Conservation (phyloP, 176 grass and related monocot species). For the Tillandsia fasciculata region DNA sequence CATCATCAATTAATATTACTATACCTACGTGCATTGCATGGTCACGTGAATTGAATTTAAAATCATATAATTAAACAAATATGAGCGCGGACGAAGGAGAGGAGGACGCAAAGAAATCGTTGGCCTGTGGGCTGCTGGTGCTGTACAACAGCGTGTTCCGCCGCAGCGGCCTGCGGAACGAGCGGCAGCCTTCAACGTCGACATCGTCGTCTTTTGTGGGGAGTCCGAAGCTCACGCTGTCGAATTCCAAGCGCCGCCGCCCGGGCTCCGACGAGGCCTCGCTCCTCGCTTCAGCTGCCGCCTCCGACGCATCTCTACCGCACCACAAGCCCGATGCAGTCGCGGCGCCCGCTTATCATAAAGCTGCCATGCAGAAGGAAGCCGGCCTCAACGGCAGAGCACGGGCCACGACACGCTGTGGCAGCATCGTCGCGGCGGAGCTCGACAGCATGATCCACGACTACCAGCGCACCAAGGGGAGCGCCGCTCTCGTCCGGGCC, state of each 20-base stretch:
- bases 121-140: slow-evolving; percentile 16
- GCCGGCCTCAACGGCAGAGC: no score
- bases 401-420: neutral
- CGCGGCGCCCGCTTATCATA: neutral
- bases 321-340: no score
- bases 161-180: neutral
- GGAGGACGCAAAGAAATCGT: neutral
- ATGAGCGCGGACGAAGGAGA: slow-evolving; percentile 1
- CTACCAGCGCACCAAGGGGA: slow-evolving; percentile 23
- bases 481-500: slow-evolving; percentile 24
- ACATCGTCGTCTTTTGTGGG: neutral
- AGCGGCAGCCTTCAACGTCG: neutral
- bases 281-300: neutral
- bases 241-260: slow-evolving; percentile 13
- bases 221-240: no score
- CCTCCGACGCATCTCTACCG: neutral
- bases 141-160: slow-evolving; percentile 28
- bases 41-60: no score
- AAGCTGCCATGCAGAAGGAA: neutral
- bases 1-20: no score
- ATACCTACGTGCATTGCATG: no score
- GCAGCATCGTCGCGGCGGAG: slow-evolving; percentile 4
- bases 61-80: no score
- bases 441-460: slow-evolving; percentile 31
- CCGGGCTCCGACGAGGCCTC: neutral